Base-by-base conservation (phyloP, 306 rosid genomes). In the Dryas alaskensis region DNA sequence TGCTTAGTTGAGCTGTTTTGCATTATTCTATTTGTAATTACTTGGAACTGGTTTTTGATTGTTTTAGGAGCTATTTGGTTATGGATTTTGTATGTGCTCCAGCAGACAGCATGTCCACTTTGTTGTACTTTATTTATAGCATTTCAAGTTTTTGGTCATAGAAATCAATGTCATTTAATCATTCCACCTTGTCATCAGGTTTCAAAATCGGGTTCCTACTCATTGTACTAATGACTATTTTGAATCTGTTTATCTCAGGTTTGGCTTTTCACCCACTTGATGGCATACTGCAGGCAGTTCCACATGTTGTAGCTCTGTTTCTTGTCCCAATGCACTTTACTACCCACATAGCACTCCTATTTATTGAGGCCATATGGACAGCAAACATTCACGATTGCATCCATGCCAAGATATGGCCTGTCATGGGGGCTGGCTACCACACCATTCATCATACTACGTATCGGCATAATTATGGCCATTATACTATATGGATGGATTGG, bases 371-470 rank as follows among this genome's bases (percentile, higher is more conserved):
- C 43, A 9, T 94, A 51, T 94, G 98, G 98, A 89, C 98, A 9
- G 86, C 97, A 31, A 94, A 91, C 68, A 91, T 94, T 74, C 98
- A 94, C 48, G 98, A 94, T 65, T 85, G 97, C 84, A 87, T 94
- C 73, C 88, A 94, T n/a, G 79, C 81, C 44, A 88, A 87, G 45
- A 3, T 88, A 55, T 94, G 98, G 98, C 97, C 98, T 58, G 78
- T 89, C 25, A 89, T 94, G 98, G 98, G 98, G 76, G 97, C 98
- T 64, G 96, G 98, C 71, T 91, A 89, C 82, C 98, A 94, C 90
- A 88, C 97, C 54, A 87, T 94, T 69, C 98, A 94, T 81, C 98
- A 94, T 16, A 94, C 97, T 3, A 94, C 97, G 0, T 94, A 91
- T 66, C 87, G 97, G 1, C 97, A 94, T 54, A 94, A 94, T 81